Conservation (phyloP, 441 rosid species). For the Metrosideros polymorpha region DNA sequence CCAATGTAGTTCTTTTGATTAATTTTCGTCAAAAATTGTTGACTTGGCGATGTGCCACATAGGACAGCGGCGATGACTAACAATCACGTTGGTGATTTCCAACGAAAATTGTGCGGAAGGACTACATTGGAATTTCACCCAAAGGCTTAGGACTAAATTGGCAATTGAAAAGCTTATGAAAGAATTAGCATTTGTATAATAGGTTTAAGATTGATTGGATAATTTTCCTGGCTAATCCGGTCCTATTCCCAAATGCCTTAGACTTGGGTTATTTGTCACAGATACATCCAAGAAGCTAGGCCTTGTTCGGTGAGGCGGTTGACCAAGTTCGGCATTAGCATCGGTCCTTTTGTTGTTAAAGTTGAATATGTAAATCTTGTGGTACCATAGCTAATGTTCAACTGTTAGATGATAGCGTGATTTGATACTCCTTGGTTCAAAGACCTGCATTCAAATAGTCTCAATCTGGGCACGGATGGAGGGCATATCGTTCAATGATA, state of each 20-base stretch:
- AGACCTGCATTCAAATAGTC: too few species aligned
- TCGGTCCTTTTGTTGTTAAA: not conserved
- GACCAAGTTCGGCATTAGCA: not conserved
- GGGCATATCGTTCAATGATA: too few species aligned
- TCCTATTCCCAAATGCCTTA: not conserved
- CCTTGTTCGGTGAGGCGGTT: not conserved
- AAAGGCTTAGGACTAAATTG: not conserved
- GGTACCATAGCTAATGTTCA: too few species aligned
- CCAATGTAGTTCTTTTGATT: rapidly evolving
- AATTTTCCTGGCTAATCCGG: not conserved
- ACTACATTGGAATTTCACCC: rapidly evolving
- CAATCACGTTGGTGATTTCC: too few species aligned
- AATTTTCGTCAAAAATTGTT: rapidly evolving
- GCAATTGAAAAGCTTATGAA: not conserved
- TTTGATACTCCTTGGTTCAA: too few species aligned
- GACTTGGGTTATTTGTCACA: not conserved
- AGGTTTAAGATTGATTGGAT: not conserved
- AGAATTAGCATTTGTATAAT: not conserved
- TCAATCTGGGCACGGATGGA: too few species aligned
- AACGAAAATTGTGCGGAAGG: rapidly evolving
- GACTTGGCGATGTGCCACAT: rapidly evolving
- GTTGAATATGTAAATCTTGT: not conserved
- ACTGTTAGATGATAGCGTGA: too few species aligned
- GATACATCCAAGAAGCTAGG: not conserved
- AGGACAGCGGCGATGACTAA: too few species aligned